Evolutionary conservation across 345 rosid genomes (phyloP), one percentile per base, ranked within the genome.

Genomic region (Anacardium occidentale): DNA sequence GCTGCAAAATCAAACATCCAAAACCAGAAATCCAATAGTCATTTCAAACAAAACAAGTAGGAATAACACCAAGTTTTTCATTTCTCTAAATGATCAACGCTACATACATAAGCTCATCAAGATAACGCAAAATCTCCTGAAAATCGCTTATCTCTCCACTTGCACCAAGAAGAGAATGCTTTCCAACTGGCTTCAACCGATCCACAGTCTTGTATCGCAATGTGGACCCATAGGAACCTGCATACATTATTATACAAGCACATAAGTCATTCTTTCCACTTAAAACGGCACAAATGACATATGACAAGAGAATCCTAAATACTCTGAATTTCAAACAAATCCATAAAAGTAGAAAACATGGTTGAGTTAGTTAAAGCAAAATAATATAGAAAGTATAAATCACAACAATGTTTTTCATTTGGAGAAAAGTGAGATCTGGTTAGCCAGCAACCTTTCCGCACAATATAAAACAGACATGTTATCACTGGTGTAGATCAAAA

Each of bases 81-180:
- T n/a, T 25, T 63, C 48, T 63, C 18, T 52, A 20, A 57, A 48
- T 14, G 4, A 37, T 1, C 64, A 64, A 74, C 14, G 55, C 85
- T 25, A 44, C 73, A 83, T 89, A 95, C 99, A 90, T 83, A 26
- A 92, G 98, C 74, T 92, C 96, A 84, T 95, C 98, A 47, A 95
- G 97, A 75, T 84, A 84, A 48, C 83, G 92, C 62, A 91, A 78
- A 65, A 95, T 88, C 85, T 95, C 99, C 81, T 92, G 99, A 76
- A 95, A 95, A 86, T 95, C 99, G 62, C 99, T 95, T 50, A 92
- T 81, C 77, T 95, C 99, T 76, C 99, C 99, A 29, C 98, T 88
- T 22, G 97, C 99, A 62, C 99, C 99, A 11, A 95, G 87, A 72
- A 95, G 91, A 78, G 99, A 95, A 75, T 95, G 98, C 80, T 91